Evolutionary conservation across 306 rosid species (phyloP).

Genomic region (Argentina anserina): DNA sequence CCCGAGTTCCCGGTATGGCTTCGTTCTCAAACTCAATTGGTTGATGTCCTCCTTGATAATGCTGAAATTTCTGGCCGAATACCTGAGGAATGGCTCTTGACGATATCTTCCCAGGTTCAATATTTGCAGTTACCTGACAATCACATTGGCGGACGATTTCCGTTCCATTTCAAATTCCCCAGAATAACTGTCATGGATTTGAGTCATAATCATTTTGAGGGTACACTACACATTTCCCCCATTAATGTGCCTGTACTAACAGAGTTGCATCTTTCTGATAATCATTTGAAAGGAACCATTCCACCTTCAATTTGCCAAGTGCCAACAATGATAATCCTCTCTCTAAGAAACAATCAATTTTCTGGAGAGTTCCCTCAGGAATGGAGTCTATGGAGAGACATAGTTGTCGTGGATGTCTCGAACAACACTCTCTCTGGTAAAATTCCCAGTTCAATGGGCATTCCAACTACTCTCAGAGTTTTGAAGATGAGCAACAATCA

Average conservation of each 20-base stretch:
- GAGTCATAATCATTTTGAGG: background rate
- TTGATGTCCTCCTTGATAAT: rapidly evolving
- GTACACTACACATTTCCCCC: too few relatives aligned
- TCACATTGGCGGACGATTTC: background rate
- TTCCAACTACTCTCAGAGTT: background rate
- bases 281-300: background rate
- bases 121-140: background rate
- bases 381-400: background rate
- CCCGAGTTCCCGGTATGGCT: background rate
- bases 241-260: background rate
- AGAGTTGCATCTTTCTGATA: background rate
- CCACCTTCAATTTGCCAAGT: background rate
- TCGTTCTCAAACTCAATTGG: background rate
- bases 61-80: background rate
- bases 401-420: background rate
- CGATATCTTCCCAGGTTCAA: background rate
- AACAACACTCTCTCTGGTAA: background rate
- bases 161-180: background rate
- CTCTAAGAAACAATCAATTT: background rate
- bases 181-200: too few relatives aligned
- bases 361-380: background rate
- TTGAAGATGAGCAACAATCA: background rate
- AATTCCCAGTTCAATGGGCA: background rate
- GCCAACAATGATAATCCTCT: background rate
- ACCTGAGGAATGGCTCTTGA: background rate